Conservation (phyloP, 306 rosid genomes). For the Carpinus viminea region DNA sequence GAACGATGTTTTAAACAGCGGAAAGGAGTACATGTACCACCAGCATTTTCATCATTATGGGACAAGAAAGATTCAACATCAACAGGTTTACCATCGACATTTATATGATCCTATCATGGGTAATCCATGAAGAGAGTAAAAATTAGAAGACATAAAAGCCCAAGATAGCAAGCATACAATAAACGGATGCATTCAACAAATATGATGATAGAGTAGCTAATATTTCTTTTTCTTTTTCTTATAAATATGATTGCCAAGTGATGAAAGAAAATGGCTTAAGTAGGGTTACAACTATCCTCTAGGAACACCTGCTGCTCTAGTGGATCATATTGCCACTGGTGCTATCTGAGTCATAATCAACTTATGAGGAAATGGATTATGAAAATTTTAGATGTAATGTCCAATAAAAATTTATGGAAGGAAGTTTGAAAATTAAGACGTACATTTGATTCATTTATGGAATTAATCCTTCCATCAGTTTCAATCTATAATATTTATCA, state of each 20-base stretch:
- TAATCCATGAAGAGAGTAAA: constrained; percentile 22
- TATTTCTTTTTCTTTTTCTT: neutral
- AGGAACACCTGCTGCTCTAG: constrained; percentile 33
- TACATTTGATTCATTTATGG: constrained; percentile 1
- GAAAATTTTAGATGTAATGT: constrained; percentile 9
- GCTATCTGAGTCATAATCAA: constrained; percentile 26
- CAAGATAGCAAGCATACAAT: constrained; percentile 2
- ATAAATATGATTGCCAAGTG: neutral
- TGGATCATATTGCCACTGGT: constrained; percentile 30
- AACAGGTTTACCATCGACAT: constrained; percentile 25
- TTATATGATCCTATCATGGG: constrained; percentile 33
- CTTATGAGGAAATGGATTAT: constrained; percentile 16
- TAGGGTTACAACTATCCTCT: constrained; percentile 23
- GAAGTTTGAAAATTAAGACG: constrained; percentile 1
- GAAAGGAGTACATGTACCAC: constrained; percentile 33
- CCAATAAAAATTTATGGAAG: neutral
- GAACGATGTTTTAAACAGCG: constrained; percentile 36
- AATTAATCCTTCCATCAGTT: constrained; percentile 11
- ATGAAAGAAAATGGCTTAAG: constrained; percentile 21
- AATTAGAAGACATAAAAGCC: constrained; percentile 21
- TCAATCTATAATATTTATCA: constrained; percentile 3
- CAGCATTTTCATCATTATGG: constrained; percentile 41
- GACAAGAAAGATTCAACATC: constrained; percentile 43
- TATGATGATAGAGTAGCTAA: constrained; percentile 3
- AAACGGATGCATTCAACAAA: constrained; percentile 11